Evolutionary conservation across 345 rosid species (phyloP).

Genomic region (Gossypium mustelinum): DNA sequence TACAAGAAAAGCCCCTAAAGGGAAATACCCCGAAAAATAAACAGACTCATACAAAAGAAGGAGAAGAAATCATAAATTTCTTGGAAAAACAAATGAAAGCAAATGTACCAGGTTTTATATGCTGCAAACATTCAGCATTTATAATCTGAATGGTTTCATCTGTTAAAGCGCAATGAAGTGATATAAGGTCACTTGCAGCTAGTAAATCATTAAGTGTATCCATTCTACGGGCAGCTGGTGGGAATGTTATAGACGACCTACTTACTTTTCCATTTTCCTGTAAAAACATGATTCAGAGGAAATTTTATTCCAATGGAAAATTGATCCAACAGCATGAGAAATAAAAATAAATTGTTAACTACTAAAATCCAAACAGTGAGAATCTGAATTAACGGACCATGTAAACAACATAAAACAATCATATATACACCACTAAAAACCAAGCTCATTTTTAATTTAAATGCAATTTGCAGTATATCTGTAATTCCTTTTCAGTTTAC

Average conservation of each 20-base stretch:
- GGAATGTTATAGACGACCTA: conserved; percentile 62
- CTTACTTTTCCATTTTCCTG: conserved; percentile 65
- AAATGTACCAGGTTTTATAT: conserved; percentile 79
- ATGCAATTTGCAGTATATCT: not conserved
- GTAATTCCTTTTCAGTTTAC: not conserved
- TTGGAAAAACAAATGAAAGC: not conserved
- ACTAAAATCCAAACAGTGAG: not conserved
- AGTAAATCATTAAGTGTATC: conserved; percentile 93
- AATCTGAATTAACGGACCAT: not conserved
- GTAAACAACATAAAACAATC: not conserved
- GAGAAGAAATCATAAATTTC: conserved; percentile 9
- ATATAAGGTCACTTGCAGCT: conserved; percentile 92
- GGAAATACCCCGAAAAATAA: conserved; percentile 4
- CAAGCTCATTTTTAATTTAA: not conserved
- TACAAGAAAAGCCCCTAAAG: conserved; percentile 90
- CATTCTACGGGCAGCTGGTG: conserved; percentile 93
- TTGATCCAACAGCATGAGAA: not conserved
- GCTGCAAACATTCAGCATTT: conserved; percentile 93
- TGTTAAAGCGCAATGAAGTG: conserved; percentile 86
- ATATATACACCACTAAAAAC: not conserved
- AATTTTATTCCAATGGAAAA: conserved; percentile 1
- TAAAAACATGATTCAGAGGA: conserved; percentile 16
- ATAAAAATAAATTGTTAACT: not conserved
- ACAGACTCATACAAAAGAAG: not conserved
- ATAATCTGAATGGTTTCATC: conserved; percentile 90